Percentiles rank a stretch among this genome's conserved stretches.
Evolutionary conservation across 2,329 filamentous ascomycete genomes (phyloP).

Genomic region (Pestalotiopsis sp.): DNA sequence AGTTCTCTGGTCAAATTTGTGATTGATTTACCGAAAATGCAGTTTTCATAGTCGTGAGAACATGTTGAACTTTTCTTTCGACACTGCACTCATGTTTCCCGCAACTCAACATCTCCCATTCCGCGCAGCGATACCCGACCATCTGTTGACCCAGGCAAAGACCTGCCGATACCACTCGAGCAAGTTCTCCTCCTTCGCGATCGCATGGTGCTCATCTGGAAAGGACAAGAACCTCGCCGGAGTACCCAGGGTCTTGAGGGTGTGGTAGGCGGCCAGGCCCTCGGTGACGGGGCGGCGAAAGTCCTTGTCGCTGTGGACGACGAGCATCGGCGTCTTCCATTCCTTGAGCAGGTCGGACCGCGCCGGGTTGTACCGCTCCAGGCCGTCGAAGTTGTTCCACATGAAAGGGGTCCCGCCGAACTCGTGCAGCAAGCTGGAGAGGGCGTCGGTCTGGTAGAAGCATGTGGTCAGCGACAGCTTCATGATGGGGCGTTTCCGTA

Average conservation of each 20-base stretch:
- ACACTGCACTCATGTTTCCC: background rate
- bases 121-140: conserved; percentile 15
- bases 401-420: conserved; percentile 44
- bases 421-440: conserved; percentile 10
- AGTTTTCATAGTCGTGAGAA: too few species aligned
- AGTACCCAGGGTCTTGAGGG: conserved; percentile 19
- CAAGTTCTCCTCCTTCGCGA: conserved; percentile 19
- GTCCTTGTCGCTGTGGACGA: conserved; percentile 73
- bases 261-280: conserved; percentile 31
- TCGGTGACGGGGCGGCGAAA: conserved; percentile 53
- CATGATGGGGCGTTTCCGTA: background rate
- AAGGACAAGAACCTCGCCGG: conserved; percentile 26
- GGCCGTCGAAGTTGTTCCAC: conserved; percentile 47
- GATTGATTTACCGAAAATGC: too few species aligned
- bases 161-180: conserved; percentile 24
- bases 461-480: background rate
- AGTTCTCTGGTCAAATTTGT: too few species aligned
- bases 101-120: background rate
- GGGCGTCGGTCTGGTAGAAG: conserved; percentile 25
- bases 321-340: conserved; percentile 68
- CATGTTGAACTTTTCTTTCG: background rate
- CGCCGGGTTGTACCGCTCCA: conserved; percentile 55
- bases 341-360: conserved; percentile 49
- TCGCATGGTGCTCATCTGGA: conserved; percentile 21
- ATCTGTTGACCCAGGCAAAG: conserved; percentile 25